Percentiles rank a stretch among this genome's conserved stretches.
Conservation (phyloP, 1,284 basidiomycete species). For the Irpex rosettiformis region DNA sequence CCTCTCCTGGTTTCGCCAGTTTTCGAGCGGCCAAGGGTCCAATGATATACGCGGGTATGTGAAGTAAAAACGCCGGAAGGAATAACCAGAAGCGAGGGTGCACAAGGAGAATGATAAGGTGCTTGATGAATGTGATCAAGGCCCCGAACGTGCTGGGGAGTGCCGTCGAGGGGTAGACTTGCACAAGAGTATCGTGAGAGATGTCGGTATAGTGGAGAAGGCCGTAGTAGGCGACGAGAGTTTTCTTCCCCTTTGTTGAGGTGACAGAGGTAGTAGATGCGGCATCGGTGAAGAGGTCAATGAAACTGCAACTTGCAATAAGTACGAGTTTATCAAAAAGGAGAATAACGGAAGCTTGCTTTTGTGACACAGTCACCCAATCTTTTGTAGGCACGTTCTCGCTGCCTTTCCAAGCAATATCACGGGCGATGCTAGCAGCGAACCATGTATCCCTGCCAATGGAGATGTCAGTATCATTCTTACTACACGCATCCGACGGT, state of each 20-base stretch:
- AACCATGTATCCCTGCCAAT: slow-evolving; percentile 74
- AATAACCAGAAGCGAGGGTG: slow-evolving; percentile 81
- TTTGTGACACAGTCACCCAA: slow-evolving; percentile 79
- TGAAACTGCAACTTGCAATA: slow-evolving; percentile 41
- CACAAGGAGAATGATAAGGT: slow-evolving; percentile 70
- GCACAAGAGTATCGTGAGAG: slow-evolving; percentile 60
- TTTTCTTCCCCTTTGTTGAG: slow-evolving; percentile 34
- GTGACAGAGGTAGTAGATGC: slow-evolving; percentile 36
- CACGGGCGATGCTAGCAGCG: slow-evolving; percentile 79
- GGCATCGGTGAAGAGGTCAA: slow-evolving; percentile 71
- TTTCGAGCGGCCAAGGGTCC: slow-evolving; percentile 66
- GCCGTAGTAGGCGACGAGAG: slow-evolving; percentile 79
- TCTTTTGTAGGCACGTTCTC: slow-evolving; percentile 68
- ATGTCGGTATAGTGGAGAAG: slow-evolving; percentile 77
- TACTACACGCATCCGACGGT: background rate
- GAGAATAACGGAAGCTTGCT: slow-evolving; percentile 39
- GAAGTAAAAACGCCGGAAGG: slow-evolving; percentile 74
- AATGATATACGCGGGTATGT: slow-evolving; percentile 79
- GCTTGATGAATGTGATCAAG: slow-evolving; percentile 68
- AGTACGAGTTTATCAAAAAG: background rate
- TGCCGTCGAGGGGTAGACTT: slow-evolving; percentile 69
- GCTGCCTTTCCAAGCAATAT: slow-evolving; percentile 81
- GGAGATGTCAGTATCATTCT: background rate
- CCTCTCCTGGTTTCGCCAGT: slow-evolving; percentile 64
- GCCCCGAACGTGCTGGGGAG: slow-evolving; percentile 64